Conservation (phyloP, 108 stramenopile species). For the Licmophora abbreviata region DNA sequence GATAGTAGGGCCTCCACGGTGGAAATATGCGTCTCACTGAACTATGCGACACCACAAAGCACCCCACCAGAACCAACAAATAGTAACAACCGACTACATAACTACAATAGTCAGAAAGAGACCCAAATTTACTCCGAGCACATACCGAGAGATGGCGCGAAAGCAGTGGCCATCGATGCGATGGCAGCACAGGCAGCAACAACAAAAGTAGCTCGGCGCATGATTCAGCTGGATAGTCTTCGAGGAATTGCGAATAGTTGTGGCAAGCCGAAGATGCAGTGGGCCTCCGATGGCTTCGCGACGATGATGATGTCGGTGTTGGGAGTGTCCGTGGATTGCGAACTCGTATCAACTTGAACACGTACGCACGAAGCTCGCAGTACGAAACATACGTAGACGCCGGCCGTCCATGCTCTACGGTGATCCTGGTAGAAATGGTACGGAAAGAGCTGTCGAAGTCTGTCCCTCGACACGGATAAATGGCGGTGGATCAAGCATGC, state of each 20-base stretch:
- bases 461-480: no score
- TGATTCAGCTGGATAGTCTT: slow-evolving; percentile 9
- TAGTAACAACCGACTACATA: not conserved
- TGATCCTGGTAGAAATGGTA: no score
- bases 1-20: not conserved
- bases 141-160: slow-evolving; percentile 36
- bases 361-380: not conserved
- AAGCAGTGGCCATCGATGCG: slow-evolving; percentile 22
- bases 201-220: slow-evolving; percentile 31
- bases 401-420: no score
- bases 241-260: not conserved
- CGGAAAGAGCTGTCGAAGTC: no score
- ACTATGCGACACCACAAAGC: not conserved
- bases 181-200: slow-evolving; percentile 26
- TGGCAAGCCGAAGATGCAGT: no score
- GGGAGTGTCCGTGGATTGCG: no score
- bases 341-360: no score
- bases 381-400: no score
- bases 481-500: no score
- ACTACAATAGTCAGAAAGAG: not conserved
- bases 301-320: no score
- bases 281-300: no score
- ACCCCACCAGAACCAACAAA: not conserved
- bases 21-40: not conserved
- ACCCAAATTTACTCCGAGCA: not conserved